These are phyloP conservation scores for Bipolaris victoriae DNA, from an alignment of 2,329 filamentous ascomycete species.

Conservation along the genomic window DNA sequence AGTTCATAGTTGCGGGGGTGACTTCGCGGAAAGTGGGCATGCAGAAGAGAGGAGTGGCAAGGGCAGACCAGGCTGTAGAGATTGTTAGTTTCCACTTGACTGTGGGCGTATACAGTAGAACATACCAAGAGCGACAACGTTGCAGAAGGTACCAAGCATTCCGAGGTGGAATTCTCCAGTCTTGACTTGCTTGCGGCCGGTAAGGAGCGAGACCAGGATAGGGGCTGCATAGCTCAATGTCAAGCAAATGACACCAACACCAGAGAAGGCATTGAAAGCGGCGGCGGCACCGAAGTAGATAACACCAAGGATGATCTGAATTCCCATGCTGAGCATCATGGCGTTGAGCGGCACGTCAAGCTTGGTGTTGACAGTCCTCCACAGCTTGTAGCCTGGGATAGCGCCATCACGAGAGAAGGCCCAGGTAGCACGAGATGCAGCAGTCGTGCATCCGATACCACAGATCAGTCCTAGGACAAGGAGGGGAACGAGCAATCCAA, in stretches of 20 bases:
- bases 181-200: conserved; percentile 65
- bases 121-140: conserved; percentile 68
- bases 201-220: conserved; percentile 67
- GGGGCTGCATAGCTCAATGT: conserved; percentile 72
- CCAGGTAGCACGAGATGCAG: conserved; percentile 70
- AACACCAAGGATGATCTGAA: conserved; percentile 68
- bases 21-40: conserved; percentile 72
- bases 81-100: conserved; percentile 8
- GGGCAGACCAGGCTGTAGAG: conserved; percentile 62
- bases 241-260: conserved; percentile 72
- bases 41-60: conserved; percentile 76
- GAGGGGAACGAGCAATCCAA: conserved; percentile 68
- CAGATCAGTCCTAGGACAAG: conserved; percentile 71
- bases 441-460: conserved; percentile 72
- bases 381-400: conserved; percentile 66
- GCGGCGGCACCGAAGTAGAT: conserved; percentile 73
- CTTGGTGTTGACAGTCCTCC: conserved; percentile 66
- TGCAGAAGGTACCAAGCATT: conserved; percentile 64
- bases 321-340: conserved; percentile 72
- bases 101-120: conserved; percentile 37
- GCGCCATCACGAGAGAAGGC: conserved; percentile 74
- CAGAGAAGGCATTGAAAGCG: conserved; percentile 76
- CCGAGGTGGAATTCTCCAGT: conserved; percentile 68
- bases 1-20: conserved; percentile 68
- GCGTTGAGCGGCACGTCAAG: conserved; percentile 72